Conservation (phyloP, 1,284 basidiomycete genomes). For the Apiotrichum sp. region DNA sequence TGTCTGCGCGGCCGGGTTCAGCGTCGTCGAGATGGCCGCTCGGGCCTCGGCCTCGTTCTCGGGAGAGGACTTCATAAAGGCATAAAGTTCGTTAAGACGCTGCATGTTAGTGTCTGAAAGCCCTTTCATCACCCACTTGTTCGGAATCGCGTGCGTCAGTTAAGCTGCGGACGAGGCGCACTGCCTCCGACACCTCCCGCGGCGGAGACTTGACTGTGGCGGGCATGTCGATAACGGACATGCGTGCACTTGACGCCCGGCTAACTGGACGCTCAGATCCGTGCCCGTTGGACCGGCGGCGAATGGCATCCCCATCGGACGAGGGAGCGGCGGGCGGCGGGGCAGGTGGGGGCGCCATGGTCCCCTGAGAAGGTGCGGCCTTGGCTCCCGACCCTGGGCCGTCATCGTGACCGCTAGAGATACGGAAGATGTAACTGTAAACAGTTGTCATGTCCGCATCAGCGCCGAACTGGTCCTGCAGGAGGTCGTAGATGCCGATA, state of each 20-base stretch:
- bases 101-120: conserved; percentile 54
- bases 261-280: conserved; percentile 6
- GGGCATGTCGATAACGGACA: conserved; percentile 29
- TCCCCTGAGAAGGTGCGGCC: conserved; percentile 12
- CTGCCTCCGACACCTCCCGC: conserved; percentile 50
- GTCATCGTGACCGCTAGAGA: conserved; percentile 68
- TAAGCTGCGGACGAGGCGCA: conserved; percentile 55
- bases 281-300: background rate
- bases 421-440: conserved; percentile 53
- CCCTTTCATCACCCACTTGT: conserved; percentile 57
- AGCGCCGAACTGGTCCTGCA: conserved; percentile 45
- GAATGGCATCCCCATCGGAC: background rate
- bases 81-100: conserved; percentile 91
- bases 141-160: conserved; percentile 71
- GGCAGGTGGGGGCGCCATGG: conserved; percentile 62
- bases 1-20: conserved; percentile 33
- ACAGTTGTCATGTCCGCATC: conserved; percentile 48
- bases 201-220: conserved; percentile 39
- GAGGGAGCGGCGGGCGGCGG: conserved; percentile 46
- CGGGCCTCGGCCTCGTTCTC: conserved; percentile 80
- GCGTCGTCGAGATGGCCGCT: conserved; percentile 41
- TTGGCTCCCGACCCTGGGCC: conserved; percentile 48
- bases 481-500: conserved; percentile 38
- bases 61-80: conserved; percentile 87
- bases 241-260: conserved; percentile 18